These are phyloP conservation scores for Lentinula raphanica DNA, from an alignment of 768 basidiomycete species.

Conservation along the genomic window DNA sequence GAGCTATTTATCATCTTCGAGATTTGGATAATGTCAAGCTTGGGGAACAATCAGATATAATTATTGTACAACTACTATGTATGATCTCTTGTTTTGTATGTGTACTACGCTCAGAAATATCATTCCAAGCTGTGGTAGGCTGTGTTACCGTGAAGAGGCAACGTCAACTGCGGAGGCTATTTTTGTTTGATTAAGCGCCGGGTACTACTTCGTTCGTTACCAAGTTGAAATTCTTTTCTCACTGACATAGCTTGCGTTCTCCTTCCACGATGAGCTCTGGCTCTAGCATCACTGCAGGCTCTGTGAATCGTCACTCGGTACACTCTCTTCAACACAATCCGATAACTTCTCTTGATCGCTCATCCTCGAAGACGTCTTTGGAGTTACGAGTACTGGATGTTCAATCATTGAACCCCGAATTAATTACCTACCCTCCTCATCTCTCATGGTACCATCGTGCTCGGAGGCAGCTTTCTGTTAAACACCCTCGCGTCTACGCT, in stretches of 20 bases:
- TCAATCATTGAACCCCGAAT: constrained; percentile 11
- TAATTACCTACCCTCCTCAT: constrained; percentile 9
- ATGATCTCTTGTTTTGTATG: too few species aligned
- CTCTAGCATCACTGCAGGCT: neutral
- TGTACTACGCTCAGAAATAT: too few species aligned
- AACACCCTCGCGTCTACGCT: constrained; percentile 15
- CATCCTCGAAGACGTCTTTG: neutral
- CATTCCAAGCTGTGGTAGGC: too few species aligned
- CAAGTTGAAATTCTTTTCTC: neutral
- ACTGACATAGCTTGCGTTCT: too few species aligned
- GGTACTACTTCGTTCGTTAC: neutral
- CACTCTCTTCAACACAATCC: neutral
- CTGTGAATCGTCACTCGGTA: neutral
- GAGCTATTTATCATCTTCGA: too few species aligned
- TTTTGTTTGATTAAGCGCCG: too few species aligned
- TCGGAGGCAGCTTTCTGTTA: constrained; percentile 11
- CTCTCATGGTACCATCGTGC: constrained; percentile 17
- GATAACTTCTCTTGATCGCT: neutral
- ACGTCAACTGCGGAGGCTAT: too few species aligned
- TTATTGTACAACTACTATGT: too few species aligned
- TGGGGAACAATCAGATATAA: too few species aligned
- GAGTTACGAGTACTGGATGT: neutral
- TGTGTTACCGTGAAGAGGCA: too few species aligned
- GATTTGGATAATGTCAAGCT: too few species aligned
- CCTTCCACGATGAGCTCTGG: constrained; percentile 2